These are phyloP conservation scores for Fusarium vanettenii DNA, from an alignment of 2,329 filamentous ascomycete genomes.

Conservation along the genomic window DNA sequence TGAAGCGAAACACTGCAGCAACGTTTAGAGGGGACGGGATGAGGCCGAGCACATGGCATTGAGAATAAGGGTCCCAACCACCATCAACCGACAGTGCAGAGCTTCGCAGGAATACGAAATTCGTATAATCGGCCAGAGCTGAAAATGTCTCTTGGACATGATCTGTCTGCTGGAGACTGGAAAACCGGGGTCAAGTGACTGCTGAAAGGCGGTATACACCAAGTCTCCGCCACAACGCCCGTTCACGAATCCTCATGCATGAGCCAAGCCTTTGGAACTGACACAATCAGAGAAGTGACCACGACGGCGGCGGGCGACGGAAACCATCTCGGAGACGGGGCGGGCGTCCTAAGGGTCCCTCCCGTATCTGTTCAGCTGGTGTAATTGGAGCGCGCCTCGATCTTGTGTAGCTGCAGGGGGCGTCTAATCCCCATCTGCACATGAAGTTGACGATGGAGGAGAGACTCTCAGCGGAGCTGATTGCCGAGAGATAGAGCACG, in stretches of 20 bases:
- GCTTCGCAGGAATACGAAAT: not conserved
- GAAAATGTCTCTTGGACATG: not conserved
- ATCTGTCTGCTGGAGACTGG: not conserved
- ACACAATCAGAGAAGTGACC: not conserved
- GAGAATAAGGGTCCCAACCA: conserved; percentile 4
- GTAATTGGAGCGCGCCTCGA: not conserved
- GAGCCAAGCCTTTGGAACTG: not conserved
- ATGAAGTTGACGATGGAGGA: not conserved
- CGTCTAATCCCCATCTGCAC: not conserved
- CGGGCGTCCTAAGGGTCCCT: not conserved
- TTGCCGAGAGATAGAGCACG: not conserved
- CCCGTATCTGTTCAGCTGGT: not conserved
- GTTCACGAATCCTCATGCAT: not conserved
- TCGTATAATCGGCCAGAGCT: not conserved
- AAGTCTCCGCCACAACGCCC: not conserved
- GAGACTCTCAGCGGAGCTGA: not conserved
- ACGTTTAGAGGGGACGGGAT: conserved; percentile 4
- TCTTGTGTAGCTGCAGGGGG: not conserved
- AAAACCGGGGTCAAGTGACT: not conserved
- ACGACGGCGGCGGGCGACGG: not conserved
- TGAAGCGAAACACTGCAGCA: not conserved
- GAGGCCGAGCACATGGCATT: conserved; percentile 4
- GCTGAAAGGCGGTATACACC: not conserved
- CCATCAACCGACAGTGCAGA: not conserved
- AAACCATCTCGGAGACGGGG: not conserved